Evolutionary conservation across 2,329 filamentous ascomycete species (phyloP).

Genomic region (Myriosclerotinia scirpicola): DNA sequence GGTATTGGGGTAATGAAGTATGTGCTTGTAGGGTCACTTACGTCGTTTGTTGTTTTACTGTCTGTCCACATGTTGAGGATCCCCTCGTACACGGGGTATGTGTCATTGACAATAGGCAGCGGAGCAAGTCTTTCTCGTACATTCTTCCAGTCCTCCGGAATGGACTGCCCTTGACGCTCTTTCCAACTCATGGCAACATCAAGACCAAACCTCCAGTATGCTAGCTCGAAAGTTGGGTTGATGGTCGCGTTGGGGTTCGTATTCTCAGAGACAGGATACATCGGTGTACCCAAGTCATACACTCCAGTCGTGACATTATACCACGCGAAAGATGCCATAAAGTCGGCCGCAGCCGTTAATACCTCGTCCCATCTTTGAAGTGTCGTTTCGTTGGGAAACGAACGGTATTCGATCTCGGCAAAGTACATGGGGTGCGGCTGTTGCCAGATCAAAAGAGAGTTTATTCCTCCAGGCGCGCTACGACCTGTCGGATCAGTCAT

Average conservation of each 20-base stretch:
- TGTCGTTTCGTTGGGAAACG: constrained; percentile 46
- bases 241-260: constrained; percentile 56
- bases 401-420: constrained; percentile 55
- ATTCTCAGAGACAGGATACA: constrained; percentile 57
- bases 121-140: constrained; percentile 55
- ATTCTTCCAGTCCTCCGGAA: constrained; percentile 48
- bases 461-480: constrained; percentile 60
- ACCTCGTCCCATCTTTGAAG: constrained; percentile 55
- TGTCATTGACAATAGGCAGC: constrained; percentile 50
- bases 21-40: not conserved
- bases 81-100: constrained; percentile 57
- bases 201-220: constrained; percentile 62
- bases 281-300: constrained; percentile 55
- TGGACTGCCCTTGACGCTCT: constrained; percentile 45
- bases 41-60: constrained; percentile 20
- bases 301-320: constrained; percentile 51
- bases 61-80: constrained; percentile 47
- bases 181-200: constrained; percentile 56
- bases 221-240: constrained; percentile 59
- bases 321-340: constrained; percentile 59
- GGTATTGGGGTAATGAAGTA: not conserved
- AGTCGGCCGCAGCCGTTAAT: constrained; percentile 54
- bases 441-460: constrained; percentile 61
- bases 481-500: constrained; percentile 58
- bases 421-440: constrained; percentile 62